phyloP scores from a whole-genome alignment of 352 stramenopile species.

The Globisporangium takayamanum region DNA sequence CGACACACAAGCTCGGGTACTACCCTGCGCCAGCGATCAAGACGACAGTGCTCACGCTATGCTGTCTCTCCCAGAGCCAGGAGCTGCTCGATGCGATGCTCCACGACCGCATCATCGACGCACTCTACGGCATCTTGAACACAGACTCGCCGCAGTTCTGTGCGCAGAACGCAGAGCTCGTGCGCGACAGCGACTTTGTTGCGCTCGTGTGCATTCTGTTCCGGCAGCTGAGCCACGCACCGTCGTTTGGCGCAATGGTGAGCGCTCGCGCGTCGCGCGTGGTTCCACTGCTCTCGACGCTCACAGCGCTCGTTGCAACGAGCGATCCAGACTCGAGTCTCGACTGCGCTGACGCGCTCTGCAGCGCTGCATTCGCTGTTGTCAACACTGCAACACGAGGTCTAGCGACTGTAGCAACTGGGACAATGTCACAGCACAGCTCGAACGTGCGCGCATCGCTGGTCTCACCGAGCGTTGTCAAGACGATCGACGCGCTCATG shows the following conservation, averaged over 20 bases:
- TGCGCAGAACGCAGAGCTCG: not conserved
- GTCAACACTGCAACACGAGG: conserved; percentile 1
- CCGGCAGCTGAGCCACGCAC: conserved; percentile 46
- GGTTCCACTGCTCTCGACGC: conserved; percentile 42
- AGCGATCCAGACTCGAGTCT: conserved; percentile 37
- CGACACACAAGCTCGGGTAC: not conserved
- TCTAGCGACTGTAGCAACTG: not conserved
- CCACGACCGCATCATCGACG: conserved; percentile 26
- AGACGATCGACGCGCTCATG: conserved; percentile 34
- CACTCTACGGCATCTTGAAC: conserved; percentile 31
- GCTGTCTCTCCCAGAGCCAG: conserved; percentile 35
- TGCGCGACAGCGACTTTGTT: conserved; percentile 28
- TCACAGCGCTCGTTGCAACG: conserved; percentile 21
- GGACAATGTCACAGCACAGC: not conserved
- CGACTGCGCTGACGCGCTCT: conserved; percentile 59
- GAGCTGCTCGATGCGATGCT: conserved; percentile 49
- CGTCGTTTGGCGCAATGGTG: conserved; percentile 22
- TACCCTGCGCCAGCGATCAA: conserved; percentile 24
- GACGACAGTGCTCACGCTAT: conserved; percentile 50
- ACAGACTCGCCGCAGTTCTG: not conserved
- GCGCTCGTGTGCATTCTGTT: conserved; percentile 51
- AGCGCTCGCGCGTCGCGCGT: conserved; percentile 9
- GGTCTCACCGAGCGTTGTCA: conserved; percentile 26
- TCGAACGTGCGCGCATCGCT: conserved; percentile 14
- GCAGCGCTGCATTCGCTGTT: conserved; percentile 39